Evolutionary conservation across 768 basidiomycete species (phyloP), one percentile per base, ranked within the genome.

Genomic region (Hygrophoropsis aurantiaca): DNA sequence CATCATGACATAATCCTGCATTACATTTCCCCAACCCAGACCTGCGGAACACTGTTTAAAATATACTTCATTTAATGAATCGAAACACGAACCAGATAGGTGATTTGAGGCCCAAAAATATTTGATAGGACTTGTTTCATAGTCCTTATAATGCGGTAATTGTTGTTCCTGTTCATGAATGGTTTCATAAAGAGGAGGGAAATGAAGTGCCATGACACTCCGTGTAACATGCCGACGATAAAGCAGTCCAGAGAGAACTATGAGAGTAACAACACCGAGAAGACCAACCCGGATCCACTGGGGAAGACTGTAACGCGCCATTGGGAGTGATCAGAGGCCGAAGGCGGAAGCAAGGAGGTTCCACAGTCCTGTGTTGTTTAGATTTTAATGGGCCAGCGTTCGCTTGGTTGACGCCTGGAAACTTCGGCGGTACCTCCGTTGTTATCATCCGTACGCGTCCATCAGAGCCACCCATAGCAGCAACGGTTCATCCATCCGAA

Each of bases 71-170:
- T 30, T 6, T 30, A 11, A 7, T 20, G 32, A 7, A n/a, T 18
- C 21, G 8, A 21, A 21, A 33, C 1, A 58, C 71, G 49, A 39
- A 74, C 77, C 59, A 44, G 62, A 59, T 0, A 60, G 70, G 53
- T 80, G 77, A 46, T 78, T 79, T 3, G 74, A 70, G 24, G 75
- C 57, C 56, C 70, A 77, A 8, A 82, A 56, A 51, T 74, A 81
- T 47, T 68, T 72, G 13, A 66, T 58, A 18, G 58, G 49, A 16
- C 47, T 45, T 2, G 7, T 40, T 16, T 74, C 62, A 9, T 74
- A 63, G 3, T 52, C 44, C 24, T 65, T 52, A 49, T 78, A 75
- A 45, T 80, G 78, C 0, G 70, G 64, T 1, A 80, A 52, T 2
- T 46, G 48, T 3, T 66, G 59, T 50, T 80, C 79, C 7, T 62